A percentile compares a stretch with the other conserved stretches of the same genome.
These are phyloP conservation scores for Baorangia bicolor DNA, from an alignment of 768 basidiomycete species.

Conservation along the genomic window DNA sequence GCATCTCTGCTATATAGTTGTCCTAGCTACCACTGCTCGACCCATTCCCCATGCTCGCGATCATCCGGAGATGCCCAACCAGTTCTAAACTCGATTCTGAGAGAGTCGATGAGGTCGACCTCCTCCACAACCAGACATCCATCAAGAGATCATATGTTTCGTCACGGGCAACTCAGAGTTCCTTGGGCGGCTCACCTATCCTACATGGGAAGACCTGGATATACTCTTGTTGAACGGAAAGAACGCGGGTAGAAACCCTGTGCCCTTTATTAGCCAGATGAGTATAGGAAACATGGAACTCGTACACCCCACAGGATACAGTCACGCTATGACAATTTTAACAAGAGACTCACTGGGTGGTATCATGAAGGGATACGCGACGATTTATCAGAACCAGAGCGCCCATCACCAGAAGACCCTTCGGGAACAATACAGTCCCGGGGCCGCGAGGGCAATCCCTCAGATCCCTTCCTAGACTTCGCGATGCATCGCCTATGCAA, in stretches of 20 bases:
- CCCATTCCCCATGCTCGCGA: neutral
- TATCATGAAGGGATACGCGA: conserved; percentile 8
- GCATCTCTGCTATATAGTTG: conserved; percentile 2
- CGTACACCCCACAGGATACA: neutral
- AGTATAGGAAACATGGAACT: neutral
- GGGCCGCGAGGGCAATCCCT: neutral
- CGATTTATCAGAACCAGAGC: neutral
- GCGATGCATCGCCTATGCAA: conserved; percentile 49
- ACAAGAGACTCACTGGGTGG: conserved; percentile 9
- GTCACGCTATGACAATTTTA: neutral
- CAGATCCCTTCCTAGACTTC: conserved; percentile 23
- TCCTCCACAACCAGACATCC: conserved; percentile 5
- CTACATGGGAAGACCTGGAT: neutral
- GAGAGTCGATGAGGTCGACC: neutral
- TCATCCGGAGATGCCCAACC: neutral
- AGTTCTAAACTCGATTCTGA: neutral
- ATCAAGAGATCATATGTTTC: conserved; percentile 12
- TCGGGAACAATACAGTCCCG: neutral
- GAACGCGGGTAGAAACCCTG: neutral
- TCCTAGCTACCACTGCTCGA: conserved; percentile 18
- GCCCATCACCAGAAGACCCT: conserved; percentile 6
- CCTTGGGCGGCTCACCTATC: neutral
- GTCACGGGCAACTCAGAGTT: neutral
- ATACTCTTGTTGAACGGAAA: neutral
- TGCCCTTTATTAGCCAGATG: neutral